Base-by-base conservation (phyloP, 2,329 filamentous ascomycete genomes). In the Exophiala oligosperma region DNA sequence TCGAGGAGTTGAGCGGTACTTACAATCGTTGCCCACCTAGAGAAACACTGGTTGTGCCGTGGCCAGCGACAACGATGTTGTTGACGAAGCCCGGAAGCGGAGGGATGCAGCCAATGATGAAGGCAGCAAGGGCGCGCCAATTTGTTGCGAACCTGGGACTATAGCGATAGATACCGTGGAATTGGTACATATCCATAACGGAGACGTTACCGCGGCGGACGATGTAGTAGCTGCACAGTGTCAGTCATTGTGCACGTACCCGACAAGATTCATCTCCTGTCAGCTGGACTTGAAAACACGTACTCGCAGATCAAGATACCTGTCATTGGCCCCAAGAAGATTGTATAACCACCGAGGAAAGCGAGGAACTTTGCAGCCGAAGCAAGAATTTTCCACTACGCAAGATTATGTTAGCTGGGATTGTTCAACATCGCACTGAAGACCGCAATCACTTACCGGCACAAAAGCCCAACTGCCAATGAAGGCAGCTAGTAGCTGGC, bases 331-430 rank as follows among this genome's bases (percentile, higher is more conserved):
- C 83, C 85, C 0, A 89, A 74, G 71, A 89, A 89, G 40, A 88
- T 78, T 1, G 81, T 80, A 68, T 87, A 85, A 0, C 85, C 86
- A 44, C 80, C 78, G 80, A 90, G 87, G 72, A 89, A 90, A 44
- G 81, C 79, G 2, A 87, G 72, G 64, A 88, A 84, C 1, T 79
- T 84, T 1, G 72, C 69, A 1, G 85, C 85, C 0, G 81, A 84
- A 35, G 71, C 76, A 17, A 88, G 74, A 57, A 88, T 88, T 72
- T 86, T 86, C 85, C 85, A 88, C 32, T 1, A 60, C 21, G 55
- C 46, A 35, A 17, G n/a, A 43, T 11, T 9, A 56, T 51, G 41
- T 8, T 37, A 50, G 28, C 40, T 50, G 11, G 9, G 9, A 35
- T 51, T 37, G 12, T 14, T n/a, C 32, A 53, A 28, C 26, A 1